phyloP scores from a whole-genome alignment of 2,329 filamentous ascomycete species.

The Anisogramma anomala region DNA sequence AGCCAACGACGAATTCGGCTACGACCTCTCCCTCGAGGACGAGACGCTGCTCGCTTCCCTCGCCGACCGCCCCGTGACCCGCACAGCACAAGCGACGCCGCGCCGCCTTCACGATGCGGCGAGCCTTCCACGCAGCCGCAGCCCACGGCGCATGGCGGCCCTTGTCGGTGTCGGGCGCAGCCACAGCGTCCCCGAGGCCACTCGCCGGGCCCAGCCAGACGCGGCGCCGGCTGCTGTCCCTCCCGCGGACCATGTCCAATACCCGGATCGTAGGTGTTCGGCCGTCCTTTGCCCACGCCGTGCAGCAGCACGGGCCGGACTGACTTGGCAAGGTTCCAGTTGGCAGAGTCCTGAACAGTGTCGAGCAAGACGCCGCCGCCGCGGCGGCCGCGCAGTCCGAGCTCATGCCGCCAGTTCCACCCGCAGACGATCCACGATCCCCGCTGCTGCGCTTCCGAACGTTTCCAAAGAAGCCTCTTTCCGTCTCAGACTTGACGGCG shows the following conservation, averaged over 20 bases:
- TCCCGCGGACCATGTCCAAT: constrained; percentile 25
- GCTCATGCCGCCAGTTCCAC: constrained; percentile 11
- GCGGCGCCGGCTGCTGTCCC: constrained; percentile 7
- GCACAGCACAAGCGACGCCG: neutral
- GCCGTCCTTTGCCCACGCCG: neutral
- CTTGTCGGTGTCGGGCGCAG: constrained; percentile 13
- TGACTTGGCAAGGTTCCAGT: constrained; percentile 55
- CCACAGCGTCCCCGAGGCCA: constrained; percentile 8
- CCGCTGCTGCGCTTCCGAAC: constrained; percentile 71
- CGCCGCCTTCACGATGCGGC: constrained; percentile 5
- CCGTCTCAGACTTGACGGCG: constrained; percentile 77
- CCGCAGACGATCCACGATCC: constrained; percentile 26
- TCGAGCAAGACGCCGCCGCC: constrained; percentile 16
- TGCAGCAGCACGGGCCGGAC: constrained; percentile 37
- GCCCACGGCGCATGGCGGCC: constrained; percentile 6
- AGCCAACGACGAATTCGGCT: constrained; percentile 34
- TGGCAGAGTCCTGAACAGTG: constrained; percentile 30
- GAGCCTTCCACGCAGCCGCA: neutral
- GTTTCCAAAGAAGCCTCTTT: constrained; percentile 65
- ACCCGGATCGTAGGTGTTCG: constrained; percentile 41
- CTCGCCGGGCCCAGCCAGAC: constrained; percentile 7
- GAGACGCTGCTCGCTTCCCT: constrained; percentile 28
- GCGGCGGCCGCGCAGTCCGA: constrained; percentile 14
- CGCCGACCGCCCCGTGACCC: constrained; percentile 2
- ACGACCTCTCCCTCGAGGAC: constrained; percentile 36